phyloP scores from a whole-genome alignment of 768 basidiomycete genomes.

The Galerina marginata region DNA sequence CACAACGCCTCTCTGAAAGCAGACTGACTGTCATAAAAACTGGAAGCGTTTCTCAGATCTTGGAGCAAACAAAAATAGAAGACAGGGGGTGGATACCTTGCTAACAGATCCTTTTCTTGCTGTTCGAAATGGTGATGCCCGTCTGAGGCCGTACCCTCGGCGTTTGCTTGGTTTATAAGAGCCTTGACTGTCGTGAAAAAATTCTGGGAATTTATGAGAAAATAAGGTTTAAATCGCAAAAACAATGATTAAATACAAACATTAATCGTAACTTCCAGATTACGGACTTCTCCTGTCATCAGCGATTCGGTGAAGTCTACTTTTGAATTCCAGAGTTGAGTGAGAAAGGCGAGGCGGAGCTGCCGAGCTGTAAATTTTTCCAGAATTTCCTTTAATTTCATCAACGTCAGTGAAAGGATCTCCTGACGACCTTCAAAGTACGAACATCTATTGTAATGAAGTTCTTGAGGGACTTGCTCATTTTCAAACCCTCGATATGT shows the following conservation, averaged over 20 bases:
- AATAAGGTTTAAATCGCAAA: conserved; percentile 3
- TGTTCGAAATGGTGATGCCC: conserved; percentile 69
- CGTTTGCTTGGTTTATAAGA: conserved; percentile 61
- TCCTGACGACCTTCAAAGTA: conserved; percentile 7
- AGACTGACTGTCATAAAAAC: conserved; percentile 75
- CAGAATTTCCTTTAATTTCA: conserved; percentile 73
- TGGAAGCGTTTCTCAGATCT: conserved; percentile 34
- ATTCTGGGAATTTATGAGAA: conserved; percentile 60
- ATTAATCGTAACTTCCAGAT: conserved; percentile 83
- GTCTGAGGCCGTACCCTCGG: conserved; percentile 54
- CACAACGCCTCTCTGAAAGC: conserved; percentile 87
- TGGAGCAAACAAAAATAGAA: neutral
- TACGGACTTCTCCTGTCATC: conserved; percentile 89
- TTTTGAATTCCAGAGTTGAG: conserved; percentile 90
- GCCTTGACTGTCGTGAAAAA: conserved; percentile 92
- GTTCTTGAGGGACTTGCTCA: conserved; percentile 99
- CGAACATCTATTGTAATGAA: conserved; percentile 95
- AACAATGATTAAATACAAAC: conserved; percentile 49
- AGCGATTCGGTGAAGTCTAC: conserved; percentile 93
- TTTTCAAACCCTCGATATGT: conserved; percentile 97
- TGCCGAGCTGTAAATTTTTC: conserved; percentile 85
- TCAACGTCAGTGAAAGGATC: neutral
- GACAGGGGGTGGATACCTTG: conserved; percentile 49
- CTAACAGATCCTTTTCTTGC: conserved; percentile 71
- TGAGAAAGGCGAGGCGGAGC: conserved; percentile 88